Percentiles rank a stretch among this genome's conserved stretches.
Evolutionary conservation across 306 rosid species (phyloP).

Genomic region (Betula pendula): DNA sequence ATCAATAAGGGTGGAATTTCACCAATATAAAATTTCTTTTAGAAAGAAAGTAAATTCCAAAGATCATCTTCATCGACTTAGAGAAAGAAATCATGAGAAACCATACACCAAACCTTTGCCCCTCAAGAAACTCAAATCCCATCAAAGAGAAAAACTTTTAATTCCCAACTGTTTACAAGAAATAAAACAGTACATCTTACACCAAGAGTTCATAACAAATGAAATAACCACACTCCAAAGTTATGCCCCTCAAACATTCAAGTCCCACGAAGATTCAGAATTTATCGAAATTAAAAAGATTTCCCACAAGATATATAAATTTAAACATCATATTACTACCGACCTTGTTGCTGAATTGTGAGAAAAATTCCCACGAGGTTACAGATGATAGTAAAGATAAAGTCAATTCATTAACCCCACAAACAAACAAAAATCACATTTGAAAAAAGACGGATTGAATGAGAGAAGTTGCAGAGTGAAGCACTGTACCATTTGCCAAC

Average conservation of each 20-base stretch:
- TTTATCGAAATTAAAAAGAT: background rate
- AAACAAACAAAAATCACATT: slow-evolving; percentile 3
- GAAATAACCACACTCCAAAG: background rate
- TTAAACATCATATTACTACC: background rate
- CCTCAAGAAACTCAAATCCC: background rate
- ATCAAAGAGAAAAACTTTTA: background rate
- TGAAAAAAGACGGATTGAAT: background rate
- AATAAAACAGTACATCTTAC: background rate
- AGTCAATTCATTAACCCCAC: slow-evolving; percentile 10
- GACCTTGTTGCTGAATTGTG: slow-evolving; percentile 14
- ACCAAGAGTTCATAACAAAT: background rate
- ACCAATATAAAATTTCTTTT: background rate
- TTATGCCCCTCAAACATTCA: background rate
- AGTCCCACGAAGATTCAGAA: background rate
- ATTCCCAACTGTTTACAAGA: background rate
- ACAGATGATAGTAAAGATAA: background rate
- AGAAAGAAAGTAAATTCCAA: background rate
- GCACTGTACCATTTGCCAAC: slow-evolving; percentile 43
- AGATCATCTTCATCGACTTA: slow-evolving; percentile 1
- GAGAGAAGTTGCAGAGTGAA: slow-evolving; percentile 12
- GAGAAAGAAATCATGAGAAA: background rate
- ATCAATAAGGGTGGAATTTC: slow-evolving; percentile 1
- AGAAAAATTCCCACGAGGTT: background rate
- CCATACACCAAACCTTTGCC: background rate
- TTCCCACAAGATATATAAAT: background rate